These are phyloP conservation scores for Cryomyces antarcticus DNA, from an alignment of 495 filamentous ascomycete genomes.

Conservation along the genomic window DNA sequence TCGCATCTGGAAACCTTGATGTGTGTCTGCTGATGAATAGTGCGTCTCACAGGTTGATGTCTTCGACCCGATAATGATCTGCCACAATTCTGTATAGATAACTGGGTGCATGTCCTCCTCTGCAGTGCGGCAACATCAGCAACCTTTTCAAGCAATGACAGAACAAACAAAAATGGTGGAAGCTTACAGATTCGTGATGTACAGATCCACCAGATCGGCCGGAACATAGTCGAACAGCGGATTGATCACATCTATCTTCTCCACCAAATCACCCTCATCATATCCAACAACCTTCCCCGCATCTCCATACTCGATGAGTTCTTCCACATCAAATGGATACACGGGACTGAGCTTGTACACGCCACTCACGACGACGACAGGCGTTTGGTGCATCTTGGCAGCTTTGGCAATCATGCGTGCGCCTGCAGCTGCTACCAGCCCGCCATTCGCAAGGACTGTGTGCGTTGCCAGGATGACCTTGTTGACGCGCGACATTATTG, in stretches of 20 bases:
- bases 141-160: not conserved
- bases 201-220: conserved; percentile 63
- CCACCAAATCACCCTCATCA: conserved; percentile 52
- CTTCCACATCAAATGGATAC: conserved; percentile 59
- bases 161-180: not conserved
- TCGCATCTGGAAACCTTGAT: too few species aligned
- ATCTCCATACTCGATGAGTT: conserved; percentile 64
- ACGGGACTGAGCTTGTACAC: conserved; percentile 83
- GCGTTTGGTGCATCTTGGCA: conserved; percentile 55
- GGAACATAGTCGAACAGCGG: conserved; percentile 69
- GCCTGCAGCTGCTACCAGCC: conserved; percentile 59
- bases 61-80: conserved; percentile 14
- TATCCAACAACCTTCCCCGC: conserved; percentile 50
- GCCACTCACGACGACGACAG: conserved; percentile 65
- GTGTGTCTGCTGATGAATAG: too few species aligned
- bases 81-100: conserved; percentile 12
- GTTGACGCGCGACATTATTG: conserved; percentile 81
- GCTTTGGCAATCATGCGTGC: conserved; percentile 62
- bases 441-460: conserved; percentile 70
- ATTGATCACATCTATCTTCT: conserved; percentile 59
- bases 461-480: conserved; percentile 82
- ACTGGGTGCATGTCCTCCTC: conserved; percentile 46
- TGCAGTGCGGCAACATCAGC: conserved; percentile 16
- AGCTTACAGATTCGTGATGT: conserved; percentile 78
- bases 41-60: conserved; percentile 7